phyloP scores from a whole-genome alignment of 2,329 filamentous ascomycete species.

The Fusarium udum region DNA sequence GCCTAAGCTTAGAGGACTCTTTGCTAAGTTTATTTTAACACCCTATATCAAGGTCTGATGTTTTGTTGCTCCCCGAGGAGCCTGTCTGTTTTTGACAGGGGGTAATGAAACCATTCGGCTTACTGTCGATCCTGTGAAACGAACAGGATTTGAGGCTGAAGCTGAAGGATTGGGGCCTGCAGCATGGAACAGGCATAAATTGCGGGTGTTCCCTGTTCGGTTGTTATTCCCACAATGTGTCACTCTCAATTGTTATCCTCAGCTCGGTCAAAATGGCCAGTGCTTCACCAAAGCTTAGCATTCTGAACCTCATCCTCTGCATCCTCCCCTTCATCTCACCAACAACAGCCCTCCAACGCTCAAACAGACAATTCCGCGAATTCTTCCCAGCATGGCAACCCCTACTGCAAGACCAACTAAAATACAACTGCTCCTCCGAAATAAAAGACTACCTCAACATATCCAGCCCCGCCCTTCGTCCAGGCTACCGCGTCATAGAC shows the following conservation, averaged over 20 bases:
- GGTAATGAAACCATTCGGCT: background rate
- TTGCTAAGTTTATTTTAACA: accelerated
- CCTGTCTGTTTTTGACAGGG: background rate
- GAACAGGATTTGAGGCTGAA: background rate
- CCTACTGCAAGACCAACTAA: conserved; percentile 3
- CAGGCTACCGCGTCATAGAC: conserved; percentile 21
- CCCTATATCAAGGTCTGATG: accelerated
- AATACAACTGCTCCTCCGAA: background rate
- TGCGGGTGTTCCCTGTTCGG: background rate
- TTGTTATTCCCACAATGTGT: background rate
- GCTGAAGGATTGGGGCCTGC: background rate
- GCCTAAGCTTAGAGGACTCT: too few relatives aligned
- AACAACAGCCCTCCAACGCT: conserved; percentile 4
- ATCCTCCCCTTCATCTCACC: background rate
- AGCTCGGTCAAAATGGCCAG: too few relatives aligned
- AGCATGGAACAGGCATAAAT: background rate
- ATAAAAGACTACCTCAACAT: conserved; percentile 2
- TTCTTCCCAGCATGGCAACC: conserved; percentile 34
- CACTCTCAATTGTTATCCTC: too few relatives aligned
- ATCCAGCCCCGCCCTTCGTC: background rate
- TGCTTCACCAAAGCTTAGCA: background rate
- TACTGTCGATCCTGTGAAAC: background rate
- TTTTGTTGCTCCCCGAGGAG: accelerated
- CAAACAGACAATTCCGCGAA: conserved; percentile 15
- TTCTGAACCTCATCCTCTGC: background rate